Evolutionary conservation across 768 basidiomycete species (phyloP), one percentile per base, ranked within the genome.

Genomic region (Boletus pseudopeckii): DNA sequence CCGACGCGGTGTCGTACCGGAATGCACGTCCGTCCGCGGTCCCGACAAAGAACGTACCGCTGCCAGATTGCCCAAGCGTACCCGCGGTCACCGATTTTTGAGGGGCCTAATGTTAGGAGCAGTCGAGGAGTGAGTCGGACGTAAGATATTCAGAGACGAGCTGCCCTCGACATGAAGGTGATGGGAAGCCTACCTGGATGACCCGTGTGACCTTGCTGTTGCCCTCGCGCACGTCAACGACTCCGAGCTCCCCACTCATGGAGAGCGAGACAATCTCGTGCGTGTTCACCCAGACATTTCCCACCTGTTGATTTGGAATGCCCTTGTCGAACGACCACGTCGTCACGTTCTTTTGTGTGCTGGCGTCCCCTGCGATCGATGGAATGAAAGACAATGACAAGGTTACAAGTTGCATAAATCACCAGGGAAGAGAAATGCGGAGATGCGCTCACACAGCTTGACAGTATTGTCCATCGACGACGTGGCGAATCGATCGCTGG

Each of bases 401-500:
- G 6, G 38, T 30, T 1, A 1, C 5, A 14, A 13, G 9, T 45
- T 20, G 10, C 22, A 26, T 37, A 18, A 34, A n/a, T 32, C 28
- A 24, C 45, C 15, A 28, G 22, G 14, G 45, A 33, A 49, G 4
- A 24, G 49, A 5, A 40, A 33, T 14, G 33, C 34, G 32, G 32
- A 50, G 33, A 48, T 7, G 46, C 20, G 50, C 48, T 39, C 66
- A 92, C 94, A 98, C 4, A 96, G 71, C 63, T 90, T 91, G 48
- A 95, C 92, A 3, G 88, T 88, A 54, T 88, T 81, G 66, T 98
- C 94, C 15, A 87, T 88, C 2, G 92, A 87, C 9, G 91, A 89
- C 0, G 92, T 93, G n/a, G 81, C 77, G 37, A 97, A 71, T 3
- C 73, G 78, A 64, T 80, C 85, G 69, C 83, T 89, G 55, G 90